These are phyloP conservation scores for Mycosarcoma maydis DNA, from an alignment of 1,284 basidiomycete species.

Conservation along the genomic window DNA sequence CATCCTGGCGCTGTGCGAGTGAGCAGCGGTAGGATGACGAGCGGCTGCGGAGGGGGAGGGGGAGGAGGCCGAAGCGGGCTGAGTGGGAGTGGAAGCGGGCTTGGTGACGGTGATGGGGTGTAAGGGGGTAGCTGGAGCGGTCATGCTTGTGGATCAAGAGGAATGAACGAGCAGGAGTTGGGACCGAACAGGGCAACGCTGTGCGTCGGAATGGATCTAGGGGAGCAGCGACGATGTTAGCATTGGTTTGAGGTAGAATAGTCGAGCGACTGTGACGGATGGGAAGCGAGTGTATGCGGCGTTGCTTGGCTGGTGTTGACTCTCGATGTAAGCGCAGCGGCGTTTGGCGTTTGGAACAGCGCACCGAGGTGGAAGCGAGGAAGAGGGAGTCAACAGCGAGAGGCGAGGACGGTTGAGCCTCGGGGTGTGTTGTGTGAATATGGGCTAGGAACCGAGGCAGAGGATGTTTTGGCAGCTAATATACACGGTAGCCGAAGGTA, in stretches of 20 bases:
- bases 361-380: too few relatives aligned
- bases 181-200: slow-evolving; percentile 1
- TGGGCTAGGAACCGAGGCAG: too few relatives aligned
- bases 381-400: too few relatives aligned
- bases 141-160: slow-evolving; percentile 1
- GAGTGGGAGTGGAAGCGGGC: background rate
- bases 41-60: slow-evolving; percentile 6
- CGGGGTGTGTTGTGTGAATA: too few relatives aligned
- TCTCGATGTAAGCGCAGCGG: too few relatives aligned
- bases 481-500: too few relatives aligned
- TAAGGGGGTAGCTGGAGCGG: slow-evolving; percentile 16
- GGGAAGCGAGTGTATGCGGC: background rate
- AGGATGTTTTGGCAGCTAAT: too few relatives aligned
- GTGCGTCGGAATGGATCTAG: slow-evolving; percentile 1
- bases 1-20: slow-evolving; percentile 26
- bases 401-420: too few relatives aligned
- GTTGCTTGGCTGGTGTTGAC: too few relatives aligned
- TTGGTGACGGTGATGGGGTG: slow-evolving; percentile 29
- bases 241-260: slow-evolving; percentile 9
- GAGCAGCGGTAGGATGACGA: slow-evolving; percentile 2
- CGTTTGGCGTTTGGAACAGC: too few relatives aligned
- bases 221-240: background rate
- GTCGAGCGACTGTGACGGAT: slow-evolving; percentile 1
- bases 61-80: slow-evolving; percentile 10
- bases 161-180: background rate